Conservation (phyloP, 495 filamentous ascomycete genomes). For the Aspergillus haitiensis region DNA sequence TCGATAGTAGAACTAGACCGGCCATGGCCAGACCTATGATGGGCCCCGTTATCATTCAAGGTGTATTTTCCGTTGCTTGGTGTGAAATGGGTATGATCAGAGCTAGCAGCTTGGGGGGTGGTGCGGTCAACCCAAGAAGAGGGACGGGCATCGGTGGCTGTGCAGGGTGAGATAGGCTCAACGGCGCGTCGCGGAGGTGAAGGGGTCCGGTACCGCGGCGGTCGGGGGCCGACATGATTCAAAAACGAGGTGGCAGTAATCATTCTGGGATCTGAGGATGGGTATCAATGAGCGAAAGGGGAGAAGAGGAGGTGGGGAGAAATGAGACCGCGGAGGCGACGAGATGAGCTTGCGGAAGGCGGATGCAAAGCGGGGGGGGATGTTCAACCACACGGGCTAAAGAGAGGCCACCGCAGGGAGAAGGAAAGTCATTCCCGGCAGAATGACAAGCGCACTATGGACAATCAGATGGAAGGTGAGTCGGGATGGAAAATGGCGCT, state of each 20-base stretch:
- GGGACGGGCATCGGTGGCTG: constrained; percentile 31
- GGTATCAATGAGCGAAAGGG: constrained; percentile 17
- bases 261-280: constrained; percentile 33
- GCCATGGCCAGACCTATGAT: constrained; percentile 46
- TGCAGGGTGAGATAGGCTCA: constrained; percentile 52
- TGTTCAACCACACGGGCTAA: constrained; percentile 48
- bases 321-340: constrained; percentile 27
- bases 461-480: constrained; percentile 28
- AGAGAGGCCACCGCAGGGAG: constrained; percentile 46
- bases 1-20: constrained; percentile 53
- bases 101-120: constrained; percentile 28
- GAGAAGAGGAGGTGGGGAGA: constrained; percentile 13
- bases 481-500: constrained; percentile 26
- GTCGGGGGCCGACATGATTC: constrained; percentile 41
- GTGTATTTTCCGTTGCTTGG: constrained; percentile 25
- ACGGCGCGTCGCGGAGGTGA: constrained; percentile 56
- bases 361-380: constrained; percentile 50
- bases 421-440: constrained; percentile 50
- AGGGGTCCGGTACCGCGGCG: constrained; percentile 54
- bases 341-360: constrained; percentile 43
- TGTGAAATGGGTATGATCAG: constrained; percentile 32
- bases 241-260: constrained; percentile 50
- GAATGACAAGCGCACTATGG: constrained; percentile 32
- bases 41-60: constrained; percentile 24
- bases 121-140: constrained; percentile 38